Evolutionary conservation across 257 asterid genomes (phyloP), one percentile per base, ranked within the genome.

Genomic region (Penstemon eatonii): DNA sequence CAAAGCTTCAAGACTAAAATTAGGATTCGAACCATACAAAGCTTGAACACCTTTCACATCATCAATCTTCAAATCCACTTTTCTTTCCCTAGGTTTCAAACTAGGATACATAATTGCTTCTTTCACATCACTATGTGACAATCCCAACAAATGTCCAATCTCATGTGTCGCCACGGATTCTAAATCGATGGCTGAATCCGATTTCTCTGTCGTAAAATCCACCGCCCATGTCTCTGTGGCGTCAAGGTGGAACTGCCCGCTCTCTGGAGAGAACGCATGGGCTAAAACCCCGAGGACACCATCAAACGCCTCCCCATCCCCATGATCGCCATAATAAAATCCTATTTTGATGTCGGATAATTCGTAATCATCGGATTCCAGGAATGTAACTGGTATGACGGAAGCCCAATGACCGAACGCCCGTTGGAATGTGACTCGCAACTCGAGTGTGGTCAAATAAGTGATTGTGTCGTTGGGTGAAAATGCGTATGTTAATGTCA

Each of bases 131-230:
- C 85, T 72, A 63, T 93, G 97, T 7, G 80, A 90, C 74, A 92
- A 62, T 4, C 98, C 97, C 67, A 92, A 63, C 74, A 92, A 56
- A 55, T 92, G 96, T 7, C 98, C 97, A 0, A 92, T 92, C 77
- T 92, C 97, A 43, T 92, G 97, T 10, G 92, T 86, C 47, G 95
- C 97, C 77, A 90, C 95, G 13, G 98, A 92, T 77, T 92, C 98
- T 80, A 92, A 73, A 57, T 92, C 97, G 49, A 92, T 84, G 4
- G 97, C 98, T 6, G 74, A 73, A 9, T 73, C 73, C 10, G 88
- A 75, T 69, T 57, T 80, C 81, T 90, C 85, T 36, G 12, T 68
- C 55, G 15, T 52, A 13, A 90, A 75, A 71, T 92, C 93, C 68
- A 85, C 95, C 53, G 97, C 76, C 98, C 98, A 92, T 40, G 84